Evolutionary conservation across 352 stramenopile genomes (phyloP).

Genomic region (Phytophthora chlamydospora): DNA sequence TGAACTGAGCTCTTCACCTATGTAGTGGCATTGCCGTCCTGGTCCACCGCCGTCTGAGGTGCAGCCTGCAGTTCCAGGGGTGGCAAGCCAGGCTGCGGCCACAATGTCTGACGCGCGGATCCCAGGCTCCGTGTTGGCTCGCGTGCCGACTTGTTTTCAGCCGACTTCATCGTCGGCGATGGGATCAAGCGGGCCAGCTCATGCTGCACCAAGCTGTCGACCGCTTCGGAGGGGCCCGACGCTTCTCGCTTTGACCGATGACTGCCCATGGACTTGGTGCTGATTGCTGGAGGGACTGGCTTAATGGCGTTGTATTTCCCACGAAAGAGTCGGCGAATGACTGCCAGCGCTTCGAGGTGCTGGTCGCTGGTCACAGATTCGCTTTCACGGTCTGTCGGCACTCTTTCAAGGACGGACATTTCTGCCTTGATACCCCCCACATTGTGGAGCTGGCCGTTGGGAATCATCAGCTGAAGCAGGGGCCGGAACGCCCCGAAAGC

Average conservation of each 20-base stretch:
- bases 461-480: conserved; percentile 59
- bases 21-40: too few species aligned
- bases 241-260: conserved; percentile 14
- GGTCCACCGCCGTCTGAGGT: too few species aligned
- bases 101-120: not conserved
- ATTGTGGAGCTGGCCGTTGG: conserved; percentile 50
- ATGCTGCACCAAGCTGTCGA: conserved; percentile 13
- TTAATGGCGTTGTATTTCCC: conserved; percentile 14
- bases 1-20: not conserved
- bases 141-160: conserved; percentile 8
- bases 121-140: not conserved
- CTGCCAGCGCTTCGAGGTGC: conserved; percentile 14
- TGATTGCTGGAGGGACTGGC: conserved; percentile 1
- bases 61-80: not conserved
- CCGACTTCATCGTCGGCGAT: conserved; percentile 10
- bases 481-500: conserved; percentile 44
- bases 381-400: conserved; percentile 2
- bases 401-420: not conserved
- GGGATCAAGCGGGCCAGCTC: conserved; percentile 9
- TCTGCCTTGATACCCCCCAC: conserved; percentile 12
- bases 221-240: conserved; percentile 3
- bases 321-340: conserved; percentile 26
- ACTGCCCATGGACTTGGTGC: conserved; percentile 1
- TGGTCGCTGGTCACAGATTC: conserved; percentile 8
- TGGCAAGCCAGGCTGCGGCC: conserved; percentile 5